These are phyloP conservation scores for Diutina neorugosa DNA, from an alignment of 1,139 yeast species.

Conservation along the genomic window DNA sequence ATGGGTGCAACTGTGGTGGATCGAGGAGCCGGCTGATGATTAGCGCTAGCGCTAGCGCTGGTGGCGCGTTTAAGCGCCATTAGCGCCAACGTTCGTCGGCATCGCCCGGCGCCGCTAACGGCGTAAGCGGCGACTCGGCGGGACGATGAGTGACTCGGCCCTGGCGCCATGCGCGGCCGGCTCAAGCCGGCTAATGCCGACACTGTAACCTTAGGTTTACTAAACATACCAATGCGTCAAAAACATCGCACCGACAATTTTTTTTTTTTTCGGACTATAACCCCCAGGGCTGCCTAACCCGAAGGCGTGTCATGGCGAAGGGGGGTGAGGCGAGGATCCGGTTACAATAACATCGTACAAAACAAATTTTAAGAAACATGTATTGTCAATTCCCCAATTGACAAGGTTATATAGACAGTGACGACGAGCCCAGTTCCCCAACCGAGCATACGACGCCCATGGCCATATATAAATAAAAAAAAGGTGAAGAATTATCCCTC, in stretches of 20 bases:
- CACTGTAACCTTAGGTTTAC: not conserved
- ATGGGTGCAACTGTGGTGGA: not conserved
- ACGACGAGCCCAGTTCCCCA: not conserved
- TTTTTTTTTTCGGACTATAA: too few species aligned
- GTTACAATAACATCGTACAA: not conserved
- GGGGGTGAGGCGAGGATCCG: not conserved
- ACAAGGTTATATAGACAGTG: not conserved
- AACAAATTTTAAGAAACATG: not conserved
- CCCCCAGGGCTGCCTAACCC: not conserved
- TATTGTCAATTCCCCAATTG: constrained; percentile 5
- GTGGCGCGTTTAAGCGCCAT: too few species aligned
- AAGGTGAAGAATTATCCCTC: constrained; percentile 4
- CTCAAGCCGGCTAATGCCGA: not conserved
- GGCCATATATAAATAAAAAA: not conserved
- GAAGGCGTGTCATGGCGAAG: not conserved
- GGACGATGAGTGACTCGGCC: not conserved
- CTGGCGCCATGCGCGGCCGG: not conserved
- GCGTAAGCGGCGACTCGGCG: not conserved
- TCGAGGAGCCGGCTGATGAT: not conserved
- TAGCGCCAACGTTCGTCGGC: not conserved
- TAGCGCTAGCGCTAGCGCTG: not conserved
- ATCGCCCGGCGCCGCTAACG: not conserved
- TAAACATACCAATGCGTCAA: not conserved
- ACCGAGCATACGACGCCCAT: not conserved
- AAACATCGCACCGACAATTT: not conserved